Conservation (phyloP, 176 grass and related monocot species). For the Dactylis glomerata region DNA sequence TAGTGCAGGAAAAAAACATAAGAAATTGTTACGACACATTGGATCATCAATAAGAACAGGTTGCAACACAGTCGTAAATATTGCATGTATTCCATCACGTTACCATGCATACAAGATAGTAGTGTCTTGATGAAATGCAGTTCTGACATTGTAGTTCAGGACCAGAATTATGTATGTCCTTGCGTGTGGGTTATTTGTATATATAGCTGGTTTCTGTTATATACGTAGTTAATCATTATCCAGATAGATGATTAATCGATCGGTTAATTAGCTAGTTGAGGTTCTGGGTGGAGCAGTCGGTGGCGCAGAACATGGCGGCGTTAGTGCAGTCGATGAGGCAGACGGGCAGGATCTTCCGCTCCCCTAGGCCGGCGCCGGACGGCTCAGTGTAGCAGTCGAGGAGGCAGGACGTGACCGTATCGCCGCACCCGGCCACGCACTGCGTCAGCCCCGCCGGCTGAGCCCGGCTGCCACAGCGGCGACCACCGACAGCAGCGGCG, state of each 20-base stretch:
- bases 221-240: background rate
- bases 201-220: background rate
- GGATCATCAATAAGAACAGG: too few relatives aligned
- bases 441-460: conserved; percentile 10
- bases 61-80: background rate
- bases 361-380: background rate
- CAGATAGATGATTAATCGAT: background rate
- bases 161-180: background rate
- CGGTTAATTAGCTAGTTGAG: background rate
- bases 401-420: background rate
- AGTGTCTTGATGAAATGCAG: background rate
- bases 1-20: too few relatives aligned
- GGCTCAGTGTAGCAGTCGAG: conserved; percentile 18
- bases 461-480: background rate
- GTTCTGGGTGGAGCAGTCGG: conserved; percentile 3
- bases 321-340: conserved; percentile 41
- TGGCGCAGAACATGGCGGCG: conserved; percentile 13
- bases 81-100: background rate
- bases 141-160: background rate
- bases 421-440: conserved; percentile 22
- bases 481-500: background rate
- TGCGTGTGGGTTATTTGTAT: background rate
- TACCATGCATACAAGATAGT: background rate
- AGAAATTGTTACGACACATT: too few relatives aligned
- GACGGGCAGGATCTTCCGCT: background rate